phyloP scores from a whole-genome alignment of 2,329 filamentous ascomycete species.

The Escovopsis sp. region DNA sequence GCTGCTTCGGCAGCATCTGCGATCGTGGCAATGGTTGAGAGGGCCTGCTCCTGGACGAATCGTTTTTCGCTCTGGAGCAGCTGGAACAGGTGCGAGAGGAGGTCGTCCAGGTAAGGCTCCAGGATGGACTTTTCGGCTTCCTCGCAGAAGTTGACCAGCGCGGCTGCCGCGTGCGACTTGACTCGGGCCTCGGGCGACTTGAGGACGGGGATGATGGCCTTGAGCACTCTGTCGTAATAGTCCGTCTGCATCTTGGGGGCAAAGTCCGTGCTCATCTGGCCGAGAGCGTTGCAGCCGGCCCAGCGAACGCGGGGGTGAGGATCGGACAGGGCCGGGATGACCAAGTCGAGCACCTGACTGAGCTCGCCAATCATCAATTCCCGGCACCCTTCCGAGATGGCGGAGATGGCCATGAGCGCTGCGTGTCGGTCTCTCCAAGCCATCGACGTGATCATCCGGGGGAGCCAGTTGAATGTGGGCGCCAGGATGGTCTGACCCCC shows the following conservation, averaged over 20 bases:
- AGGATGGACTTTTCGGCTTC: constrained; percentile 87
- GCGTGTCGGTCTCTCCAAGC: constrained; percentile 93
- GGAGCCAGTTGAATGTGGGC: constrained; percentile 92
- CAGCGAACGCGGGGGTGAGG: constrained; percentile 88
- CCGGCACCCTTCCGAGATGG: constrained; percentile 92
- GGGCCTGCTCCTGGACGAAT: constrained; percentile 92
- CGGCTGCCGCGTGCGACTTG: constrained; percentile 93
- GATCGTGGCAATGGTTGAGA: constrained; percentile 96
- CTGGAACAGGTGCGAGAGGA: constrained; percentile 72
- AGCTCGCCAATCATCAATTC: constrained; percentile 93
- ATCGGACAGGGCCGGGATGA: constrained; percentile 83
- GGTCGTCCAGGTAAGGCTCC: constrained; percentile 82
- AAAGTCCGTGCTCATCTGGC: constrained; percentile 99
- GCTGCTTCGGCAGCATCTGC: constrained; percentile 95
- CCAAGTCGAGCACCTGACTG: constrained; percentile 82
- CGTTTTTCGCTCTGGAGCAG: constrained; percentile 84
- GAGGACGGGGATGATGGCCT: constrained; percentile 83
- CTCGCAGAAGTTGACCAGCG: constrained; percentile 96
- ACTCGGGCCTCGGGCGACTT: constrained; percentile 83
- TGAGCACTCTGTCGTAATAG: constrained; percentile 76
- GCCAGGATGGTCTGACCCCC: constrained; percentile 85
- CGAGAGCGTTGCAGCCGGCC: constrained; percentile 96
- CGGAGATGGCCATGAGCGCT: constrained; percentile 95
- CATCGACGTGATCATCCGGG: constrained; percentile 91
- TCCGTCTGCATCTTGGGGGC: constrained; percentile 96